Conservation (phyloP, 176 grass and related monocot genomes). For the Aegilops bicornis region DNA sequence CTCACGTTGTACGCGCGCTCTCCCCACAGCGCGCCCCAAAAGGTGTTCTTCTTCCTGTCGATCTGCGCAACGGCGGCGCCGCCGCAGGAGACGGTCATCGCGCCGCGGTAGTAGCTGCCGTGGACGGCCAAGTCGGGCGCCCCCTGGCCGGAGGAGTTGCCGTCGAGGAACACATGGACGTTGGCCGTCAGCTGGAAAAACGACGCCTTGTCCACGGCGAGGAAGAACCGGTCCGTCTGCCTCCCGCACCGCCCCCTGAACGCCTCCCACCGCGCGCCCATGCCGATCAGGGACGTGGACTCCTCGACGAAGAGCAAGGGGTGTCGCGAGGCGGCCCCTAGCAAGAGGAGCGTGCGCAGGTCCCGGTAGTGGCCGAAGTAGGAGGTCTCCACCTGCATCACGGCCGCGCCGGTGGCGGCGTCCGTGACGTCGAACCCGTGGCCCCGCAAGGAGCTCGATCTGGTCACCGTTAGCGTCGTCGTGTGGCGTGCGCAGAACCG, state of each 20-base stretch:
- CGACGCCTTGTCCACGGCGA: conserved; percentile 26
- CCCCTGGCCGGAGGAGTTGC: conserved; percentile 6
- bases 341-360: conserved; percentile 32
- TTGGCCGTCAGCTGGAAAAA: conserved; percentile 26
- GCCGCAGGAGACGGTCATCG: conserved; percentile 23
- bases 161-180: conserved; percentile 44
- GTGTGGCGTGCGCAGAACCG: not conserved
- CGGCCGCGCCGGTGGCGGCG: conserved; percentile 1
- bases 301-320: conserved; percentile 43
- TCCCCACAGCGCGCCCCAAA: conserved; percentile 1
- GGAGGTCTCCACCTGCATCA: conserved; percentile 47
- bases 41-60: not conserved
- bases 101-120: conserved; percentile 27
- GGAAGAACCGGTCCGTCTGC: conserved; percentile 30
- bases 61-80: conserved; percentile 32
- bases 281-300: not conserved
- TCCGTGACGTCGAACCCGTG: conserved; percentile 50
- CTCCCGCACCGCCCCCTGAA: conserved; percentile 47
- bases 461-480: not conserved
- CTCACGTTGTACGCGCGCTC: conserved; percentile 37
- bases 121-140: conserved; percentile 46
- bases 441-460: not conserved
- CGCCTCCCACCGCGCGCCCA: conserved; percentile 35
- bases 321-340: conserved; percentile 29
- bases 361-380: conserved; percentile 20